Evolutionary conservation across 805 yeast species (phyloP), one percentile per base, ranked within the genome.

Genomic region (Dipodascus albidus): DNA sequence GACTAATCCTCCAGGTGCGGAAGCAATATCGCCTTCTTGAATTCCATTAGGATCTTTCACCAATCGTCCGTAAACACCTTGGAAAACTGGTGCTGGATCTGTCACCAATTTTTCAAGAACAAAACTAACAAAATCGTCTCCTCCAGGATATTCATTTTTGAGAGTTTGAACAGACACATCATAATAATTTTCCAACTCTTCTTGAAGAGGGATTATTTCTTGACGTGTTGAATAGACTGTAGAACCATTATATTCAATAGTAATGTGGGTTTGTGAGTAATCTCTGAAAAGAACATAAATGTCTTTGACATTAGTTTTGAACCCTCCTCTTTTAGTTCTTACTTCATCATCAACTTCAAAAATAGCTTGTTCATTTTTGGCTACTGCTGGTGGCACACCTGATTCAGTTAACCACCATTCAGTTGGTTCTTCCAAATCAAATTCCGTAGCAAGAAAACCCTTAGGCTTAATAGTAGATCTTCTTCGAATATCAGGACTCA

Each of bases 251-350:
- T 72, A 87, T 21, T 75, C 72, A 2, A 85, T 68, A 50, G 82
- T 80, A 57, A 87, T 68, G 0, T 78, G 69, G 2, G 82, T 70
- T 59, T 83, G 87, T 1, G 93, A 78, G 59, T 83, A 80, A 64
- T 87, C 95, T 56, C 78, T 80, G 66, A 81, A 83, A 44, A 89
- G 67, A 14, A 88, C 73, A 63, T 87, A 87, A 58, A 85, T 81
- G 58, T 84, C 89, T 52, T 84, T 74, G 57, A 77, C 72, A 2
- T 73, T 68, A 52, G 70, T 57, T 3, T 76, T 68, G 47, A 80
- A 70, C 22, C 79, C 78, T 11, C 79, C 79, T 59, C 96, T 77
- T 61, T 84, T 85, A 14, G 59, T 59, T 4, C 83, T 69, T 14
- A 63, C 62, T 54, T 75, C 70, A 23, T 79, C 78, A 54, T 88